A percentile compares a stretch with the other conserved stretches of the same genome.
These are phyloP conservation scores for Penicillium sp. DNA, from an alignment of 2,329 filamentous ascomycete species.

Conservation along the genomic window DNA sequence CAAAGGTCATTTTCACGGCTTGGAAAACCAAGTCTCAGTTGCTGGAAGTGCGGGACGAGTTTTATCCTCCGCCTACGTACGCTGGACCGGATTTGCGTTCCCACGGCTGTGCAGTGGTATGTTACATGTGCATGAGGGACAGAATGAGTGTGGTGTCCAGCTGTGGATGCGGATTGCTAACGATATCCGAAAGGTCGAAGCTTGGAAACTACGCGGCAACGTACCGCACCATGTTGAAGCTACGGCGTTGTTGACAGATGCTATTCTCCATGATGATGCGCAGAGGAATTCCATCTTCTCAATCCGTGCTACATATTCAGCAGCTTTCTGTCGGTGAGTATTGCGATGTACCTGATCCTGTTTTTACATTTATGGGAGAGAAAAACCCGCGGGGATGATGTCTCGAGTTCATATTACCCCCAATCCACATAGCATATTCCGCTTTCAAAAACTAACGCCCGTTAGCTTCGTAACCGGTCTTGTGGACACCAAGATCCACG, in stretches of 20 bases:
- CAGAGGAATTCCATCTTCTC: slow-evolving; percentile 43
- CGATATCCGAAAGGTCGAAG: slow-evolving; percentile 34
- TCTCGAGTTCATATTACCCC: background rate
- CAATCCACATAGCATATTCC: background rate
- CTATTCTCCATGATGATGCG: slow-evolving; percentile 45
- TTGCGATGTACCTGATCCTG: background rate
- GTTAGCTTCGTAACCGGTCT: slow-evolving; percentile 46
- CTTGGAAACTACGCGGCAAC: slow-evolving; percentile 46
- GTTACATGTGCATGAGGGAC: slow-evolving; percentile 8
- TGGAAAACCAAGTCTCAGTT: slow-evolving; percentile 42
- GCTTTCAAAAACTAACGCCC: background rate
- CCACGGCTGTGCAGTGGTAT: slow-evolving; percentile 41
- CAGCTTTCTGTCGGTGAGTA: slow-evolving; percentile 46
- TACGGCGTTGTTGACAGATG: slow-evolving; percentile 46
- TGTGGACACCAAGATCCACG: slow-evolving; percentile 44
- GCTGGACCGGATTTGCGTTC: slow-evolving; percentile 38
- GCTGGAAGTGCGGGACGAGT: slow-evolving; percentile 37
- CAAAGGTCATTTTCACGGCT: slow-evolving; percentile 42
- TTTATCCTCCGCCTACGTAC: slow-evolving; percentile 36
- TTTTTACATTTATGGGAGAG: background rate
- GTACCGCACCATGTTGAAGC: slow-evolving; percentile 47
- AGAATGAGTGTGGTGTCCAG: background rate
- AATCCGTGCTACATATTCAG: slow-evolving; percentile 45
- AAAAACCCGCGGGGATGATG: background rate
- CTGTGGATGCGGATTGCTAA: background rate